Evolutionary conservation across 257 asterid species (phyloP).

Genomic region (Nicotiana obtusifolia): DNA sequence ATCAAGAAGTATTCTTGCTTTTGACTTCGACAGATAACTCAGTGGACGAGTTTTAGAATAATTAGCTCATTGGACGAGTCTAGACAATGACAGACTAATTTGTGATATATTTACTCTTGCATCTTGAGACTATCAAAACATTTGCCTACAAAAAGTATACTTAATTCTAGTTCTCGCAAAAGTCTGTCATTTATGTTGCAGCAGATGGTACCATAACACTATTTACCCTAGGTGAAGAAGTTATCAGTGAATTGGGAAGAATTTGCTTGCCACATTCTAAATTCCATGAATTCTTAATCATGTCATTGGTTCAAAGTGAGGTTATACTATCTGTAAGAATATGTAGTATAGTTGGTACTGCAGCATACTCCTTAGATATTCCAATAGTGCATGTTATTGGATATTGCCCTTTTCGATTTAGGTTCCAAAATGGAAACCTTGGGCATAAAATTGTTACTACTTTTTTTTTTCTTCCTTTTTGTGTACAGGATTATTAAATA

Average conservation of each 20-base stretch:
- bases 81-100: neutral
- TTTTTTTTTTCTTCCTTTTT: neutral
- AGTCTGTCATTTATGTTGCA: slow-evolving; percentile 1
- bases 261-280: neutral
- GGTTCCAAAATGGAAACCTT: neutral
- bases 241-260: neutral
- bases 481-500: neutral
- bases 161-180: neutral
- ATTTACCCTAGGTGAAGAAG: neutral
- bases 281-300: neutral
- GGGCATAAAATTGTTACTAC: neutral
- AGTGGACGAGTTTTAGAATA: neutral
- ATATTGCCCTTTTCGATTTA: neutral
- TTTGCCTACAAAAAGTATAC: neutral
- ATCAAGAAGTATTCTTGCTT: neutral
- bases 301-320: neutral
- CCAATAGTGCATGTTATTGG: neutral
- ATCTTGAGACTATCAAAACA: neutral
- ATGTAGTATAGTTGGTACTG: neutral
- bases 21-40: neutral
- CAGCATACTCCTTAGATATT: neutral
- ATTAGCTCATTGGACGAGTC: neutral
- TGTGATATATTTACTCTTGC: neutral
- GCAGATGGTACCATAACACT: neutral
- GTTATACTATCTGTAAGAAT: neutral